Base-by-base conservation (phyloP, 176 grass and related monocot genomes). In the Juncus effusus region DNA sequence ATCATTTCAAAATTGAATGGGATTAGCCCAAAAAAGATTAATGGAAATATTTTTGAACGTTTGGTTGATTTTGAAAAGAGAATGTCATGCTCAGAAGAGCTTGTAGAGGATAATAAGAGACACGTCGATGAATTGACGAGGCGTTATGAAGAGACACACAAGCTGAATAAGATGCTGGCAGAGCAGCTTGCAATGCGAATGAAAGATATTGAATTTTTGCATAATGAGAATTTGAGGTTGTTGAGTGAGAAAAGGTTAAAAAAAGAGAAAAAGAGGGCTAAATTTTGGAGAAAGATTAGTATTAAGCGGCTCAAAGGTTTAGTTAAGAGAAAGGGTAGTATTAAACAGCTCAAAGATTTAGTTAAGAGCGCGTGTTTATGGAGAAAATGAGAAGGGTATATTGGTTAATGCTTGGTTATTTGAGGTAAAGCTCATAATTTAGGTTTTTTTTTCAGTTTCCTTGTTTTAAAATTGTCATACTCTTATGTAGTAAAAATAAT, bases 21-120 rank as follows among this genome's bases (percentile, higher is more conserved):
- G 19, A 59, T 14, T 4, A 35, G 14, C 68, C 68, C 38, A 4
- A 35, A 72, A 44, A 72, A 16, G 3, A 13, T 3, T 58, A 5
- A 40, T 10, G 13, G 57, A 36, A 38, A 19, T 44, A 40, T 59
- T 42, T 44, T 59, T 36, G 54, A 72, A 16, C 53, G 39, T n/a
- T 72, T 53, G 68, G 15, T 72, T 42, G 54, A 72, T 59, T 72
- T 72, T 72, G 68, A 72, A 40, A 72, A 72, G 57, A 56, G 54
- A 41, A 40, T 72, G 15, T 72, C 68, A 45, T 56, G 39, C 16
- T 72, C 68, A 16, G 68, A 72, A 16, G 68, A 72, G 54, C 68
- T 72, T 44, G 37, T 58, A 8, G 38, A 72, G 42, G 68, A 72
- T 42, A 72, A 59, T 52, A 41, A 59, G 57, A 72, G 38, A 28